Percentiles rank a stretch among this genome's conserved stretches.
Evolutionary conservation across 306 rosid genomes (phyloP).

Genomic region (Acacia acuminata): DNA sequence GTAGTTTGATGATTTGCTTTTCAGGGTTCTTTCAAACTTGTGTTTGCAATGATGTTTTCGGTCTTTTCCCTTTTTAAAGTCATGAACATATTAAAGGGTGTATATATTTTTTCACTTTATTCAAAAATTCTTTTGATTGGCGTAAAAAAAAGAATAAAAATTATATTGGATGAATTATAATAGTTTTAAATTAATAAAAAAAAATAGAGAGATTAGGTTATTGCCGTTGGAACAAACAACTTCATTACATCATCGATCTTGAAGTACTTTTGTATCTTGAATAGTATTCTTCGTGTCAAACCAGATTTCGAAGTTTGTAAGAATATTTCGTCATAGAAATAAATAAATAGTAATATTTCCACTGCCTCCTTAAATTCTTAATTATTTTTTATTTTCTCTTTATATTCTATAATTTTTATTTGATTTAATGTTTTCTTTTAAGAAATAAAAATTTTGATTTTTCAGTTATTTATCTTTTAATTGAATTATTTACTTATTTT

Average conservation of each 20-base stretch:
- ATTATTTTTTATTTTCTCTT: too few relatives aligned
- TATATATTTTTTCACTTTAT: neutral
- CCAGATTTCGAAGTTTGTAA: neutral
- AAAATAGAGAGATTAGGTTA: neutral
- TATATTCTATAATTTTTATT: too few relatives aligned
- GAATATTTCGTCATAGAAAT: neutral
- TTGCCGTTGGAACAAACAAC: neutral
- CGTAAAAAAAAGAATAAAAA: too few relatives aligned
- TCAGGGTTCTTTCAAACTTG: neutral
- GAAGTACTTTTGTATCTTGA: neutral
- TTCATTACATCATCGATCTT: slow-evolving; percentile 25
- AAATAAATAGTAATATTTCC: neutral
- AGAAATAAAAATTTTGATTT: neutral
- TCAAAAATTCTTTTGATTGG: neutral
- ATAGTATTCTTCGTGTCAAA: neutral
- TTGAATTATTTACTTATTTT: too few relatives aligned
- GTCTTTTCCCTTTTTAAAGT: too few relatives aligned
- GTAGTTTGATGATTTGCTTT: neutral
- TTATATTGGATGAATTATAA: neutral
- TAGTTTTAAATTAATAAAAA: too few relatives aligned
- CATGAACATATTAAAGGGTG: too few relatives aligned
- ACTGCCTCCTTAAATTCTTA: too few relatives aligned
- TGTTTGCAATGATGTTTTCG: neutral
- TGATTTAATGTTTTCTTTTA: neutral
- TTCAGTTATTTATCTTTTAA: too few relatives aligned